Conservation (phyloP, 805 yeast genomes). For the Lipomyces kockii region DNA sequence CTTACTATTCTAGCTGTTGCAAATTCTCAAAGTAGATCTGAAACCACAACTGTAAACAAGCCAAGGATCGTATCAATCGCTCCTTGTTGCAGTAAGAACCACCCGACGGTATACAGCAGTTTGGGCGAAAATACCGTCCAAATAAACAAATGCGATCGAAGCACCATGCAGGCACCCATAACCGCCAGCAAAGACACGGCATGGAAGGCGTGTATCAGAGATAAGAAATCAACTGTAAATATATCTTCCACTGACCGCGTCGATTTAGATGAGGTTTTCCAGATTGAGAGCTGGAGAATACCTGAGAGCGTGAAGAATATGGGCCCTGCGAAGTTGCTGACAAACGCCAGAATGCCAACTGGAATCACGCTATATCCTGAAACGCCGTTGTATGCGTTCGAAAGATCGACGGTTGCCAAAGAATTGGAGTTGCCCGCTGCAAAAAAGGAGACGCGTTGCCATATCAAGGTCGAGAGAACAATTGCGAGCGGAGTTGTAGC, state of each 20-base stretch:
- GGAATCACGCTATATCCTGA: constrained; percentile 65
- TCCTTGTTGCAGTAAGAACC: constrained; percentile 51
- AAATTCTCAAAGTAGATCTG: constrained; percentile 13
- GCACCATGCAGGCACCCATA: constrained; percentile 67
- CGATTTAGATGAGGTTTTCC: constrained; percentile 10
- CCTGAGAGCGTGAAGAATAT: constrained; percentile 60
- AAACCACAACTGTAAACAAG: constrained; percentile 1
- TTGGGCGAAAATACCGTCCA: constrained; percentile 99
- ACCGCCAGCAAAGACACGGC: constrained; percentile 62
- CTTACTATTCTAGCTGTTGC: not conserved
- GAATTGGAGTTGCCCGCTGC: constrained; percentile 91
- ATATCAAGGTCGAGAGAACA: constrained; percentile 40
- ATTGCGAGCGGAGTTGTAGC: constrained; percentile 12
- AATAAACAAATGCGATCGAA: constrained; percentile 85
- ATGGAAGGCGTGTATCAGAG: constrained; percentile 57
- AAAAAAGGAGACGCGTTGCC: constrained; percentile 81
- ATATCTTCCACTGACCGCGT: constrained; percentile 31
- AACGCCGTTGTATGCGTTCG: constrained; percentile 92
- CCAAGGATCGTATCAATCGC: constrained; percentile 23
- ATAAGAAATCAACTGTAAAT: constrained; percentile 37
- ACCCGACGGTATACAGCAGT: constrained; percentile 74
- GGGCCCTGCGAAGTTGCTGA: constrained; percentile 85
- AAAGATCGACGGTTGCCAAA: constrained; percentile 84
- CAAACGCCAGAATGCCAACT: constrained; percentile 78
- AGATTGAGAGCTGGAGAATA: constrained; percentile 40